phyloP scores from a whole-genome alignment of 345 rosid species.

The Schrenkiella parvula region DNA sequence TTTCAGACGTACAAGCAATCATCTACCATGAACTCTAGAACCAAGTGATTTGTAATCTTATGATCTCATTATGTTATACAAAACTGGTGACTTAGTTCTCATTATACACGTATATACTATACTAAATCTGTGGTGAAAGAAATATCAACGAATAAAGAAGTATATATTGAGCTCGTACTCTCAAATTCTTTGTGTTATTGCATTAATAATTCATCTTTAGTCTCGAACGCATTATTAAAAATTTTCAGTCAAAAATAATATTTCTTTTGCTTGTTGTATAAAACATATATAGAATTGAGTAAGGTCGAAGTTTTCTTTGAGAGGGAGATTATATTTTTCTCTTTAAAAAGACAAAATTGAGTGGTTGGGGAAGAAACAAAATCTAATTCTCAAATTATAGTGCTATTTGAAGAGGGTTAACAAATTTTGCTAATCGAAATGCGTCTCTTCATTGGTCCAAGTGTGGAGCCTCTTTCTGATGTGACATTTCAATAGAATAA shows the following conservation, averaged over 20 bases:
- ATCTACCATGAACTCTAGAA: background rate
- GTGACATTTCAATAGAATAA: constrained; percentile 10
- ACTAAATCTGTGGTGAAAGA: background rate
- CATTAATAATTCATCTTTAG: background rate
- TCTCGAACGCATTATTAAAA: background rate
- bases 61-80: background rate
- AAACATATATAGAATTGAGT: background rate
- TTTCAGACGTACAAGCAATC: background rate
- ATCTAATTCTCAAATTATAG: constrained; percentile 17
- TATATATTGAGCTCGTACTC: background rate
- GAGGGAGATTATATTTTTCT: background rate
- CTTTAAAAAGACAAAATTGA: background rate
- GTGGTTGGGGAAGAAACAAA: constrained; percentile 32
- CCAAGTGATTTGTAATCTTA: background rate
- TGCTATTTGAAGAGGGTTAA: constrained; percentile 18
- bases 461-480: constrained; percentile 27
- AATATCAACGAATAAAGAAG: background rate
- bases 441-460: constrained; percentile 29
- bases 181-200: background rate
- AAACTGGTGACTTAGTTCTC: background rate
- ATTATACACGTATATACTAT: background rate
- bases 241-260: background rate
- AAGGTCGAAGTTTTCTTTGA: background rate
- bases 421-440: constrained; percentile 12
- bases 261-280: background rate